These are phyloP conservation scores for Citrus mangshanensis DNA, from an alignment of 345 rosid species.

Conservation along the genomic window DNA sequence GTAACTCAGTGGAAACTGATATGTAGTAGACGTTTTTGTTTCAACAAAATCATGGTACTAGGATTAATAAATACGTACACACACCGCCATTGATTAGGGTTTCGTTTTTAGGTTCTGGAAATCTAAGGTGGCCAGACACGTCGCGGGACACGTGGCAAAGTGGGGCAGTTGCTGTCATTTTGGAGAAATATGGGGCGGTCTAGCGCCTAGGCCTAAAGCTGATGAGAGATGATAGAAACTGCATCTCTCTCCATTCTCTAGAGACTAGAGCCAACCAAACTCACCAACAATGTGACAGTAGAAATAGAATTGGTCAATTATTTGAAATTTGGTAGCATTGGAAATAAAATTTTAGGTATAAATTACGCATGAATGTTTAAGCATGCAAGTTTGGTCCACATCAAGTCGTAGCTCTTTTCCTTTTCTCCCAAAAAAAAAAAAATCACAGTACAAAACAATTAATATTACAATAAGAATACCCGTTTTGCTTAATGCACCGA, in stretches of 20 bases:
- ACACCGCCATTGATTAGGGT: not conserved
- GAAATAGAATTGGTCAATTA: too few species aligned
- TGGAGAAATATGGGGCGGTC: not conserved
- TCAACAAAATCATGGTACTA: not conserved
- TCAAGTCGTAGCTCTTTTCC: too few species aligned
- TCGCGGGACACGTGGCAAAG: slow-evolving; percentile 4
- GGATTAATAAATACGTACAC: not conserved
- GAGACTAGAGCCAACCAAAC: not conserved
- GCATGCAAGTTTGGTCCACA: not conserved
- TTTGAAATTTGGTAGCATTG: not conserved
- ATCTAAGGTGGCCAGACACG: not conserved
- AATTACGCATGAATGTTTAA: not conserved
- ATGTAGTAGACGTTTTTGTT: not conserved
- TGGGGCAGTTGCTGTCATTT: not conserved
- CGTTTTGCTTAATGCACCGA: too few species aligned
- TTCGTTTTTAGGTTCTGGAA: not conserved
- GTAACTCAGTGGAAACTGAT: not conserved
- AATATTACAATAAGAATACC: too few species aligned
- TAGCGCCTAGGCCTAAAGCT: not conserved
- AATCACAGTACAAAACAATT: too few species aligned
- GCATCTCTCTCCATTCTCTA: not conserved
- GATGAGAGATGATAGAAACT: too few species aligned
- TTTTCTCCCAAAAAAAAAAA: too few species aligned
- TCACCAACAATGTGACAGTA: not conserved
- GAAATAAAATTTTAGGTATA: not conserved